Evolutionary conservation across 768 basidiomycete species (phyloP).

Genomic region (Naganishia randhawae): DNA sequence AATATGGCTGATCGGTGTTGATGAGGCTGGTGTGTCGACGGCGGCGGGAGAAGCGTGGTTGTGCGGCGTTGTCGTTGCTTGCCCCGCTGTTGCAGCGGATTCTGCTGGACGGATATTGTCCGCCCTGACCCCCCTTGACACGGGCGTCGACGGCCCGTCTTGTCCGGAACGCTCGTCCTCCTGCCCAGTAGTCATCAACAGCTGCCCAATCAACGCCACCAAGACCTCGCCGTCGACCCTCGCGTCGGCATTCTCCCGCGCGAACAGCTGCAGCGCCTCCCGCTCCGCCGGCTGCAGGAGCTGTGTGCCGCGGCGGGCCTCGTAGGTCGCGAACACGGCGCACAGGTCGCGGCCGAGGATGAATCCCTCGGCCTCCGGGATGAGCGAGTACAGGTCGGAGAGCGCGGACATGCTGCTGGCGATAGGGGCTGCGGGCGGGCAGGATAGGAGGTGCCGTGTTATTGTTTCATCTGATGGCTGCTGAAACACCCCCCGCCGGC

Average conservation of each 20-base stretch:
- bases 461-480: no score
- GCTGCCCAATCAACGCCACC: constrained; percentile 17
- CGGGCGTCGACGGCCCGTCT: no score
- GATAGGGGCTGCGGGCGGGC: background rate
- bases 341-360: constrained; percentile 11
- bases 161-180: no score
- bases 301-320: background rate
- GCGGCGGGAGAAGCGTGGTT: no score
- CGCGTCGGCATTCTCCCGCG: background rate
- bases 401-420: constrained; percentile 1
- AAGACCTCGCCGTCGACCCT: background rate
- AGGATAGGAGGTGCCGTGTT: no score
- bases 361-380: background rate
- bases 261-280: background rate
- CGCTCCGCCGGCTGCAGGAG: constrained; percentile 9
- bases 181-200: no score
- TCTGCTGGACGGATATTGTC: background rate
- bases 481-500: no score
- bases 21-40: no score
- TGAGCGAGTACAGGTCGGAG: constrained; percentile 13
- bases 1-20: background rate
- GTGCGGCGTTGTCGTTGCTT: background rate
- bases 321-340: constrained; percentile 6
- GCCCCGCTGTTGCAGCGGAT: background rate
- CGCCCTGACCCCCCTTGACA: no score